Conservation (phyloP, 2,329 filamentous ascomycete species). For the Bimuria novae-zelandiae region DNA sequence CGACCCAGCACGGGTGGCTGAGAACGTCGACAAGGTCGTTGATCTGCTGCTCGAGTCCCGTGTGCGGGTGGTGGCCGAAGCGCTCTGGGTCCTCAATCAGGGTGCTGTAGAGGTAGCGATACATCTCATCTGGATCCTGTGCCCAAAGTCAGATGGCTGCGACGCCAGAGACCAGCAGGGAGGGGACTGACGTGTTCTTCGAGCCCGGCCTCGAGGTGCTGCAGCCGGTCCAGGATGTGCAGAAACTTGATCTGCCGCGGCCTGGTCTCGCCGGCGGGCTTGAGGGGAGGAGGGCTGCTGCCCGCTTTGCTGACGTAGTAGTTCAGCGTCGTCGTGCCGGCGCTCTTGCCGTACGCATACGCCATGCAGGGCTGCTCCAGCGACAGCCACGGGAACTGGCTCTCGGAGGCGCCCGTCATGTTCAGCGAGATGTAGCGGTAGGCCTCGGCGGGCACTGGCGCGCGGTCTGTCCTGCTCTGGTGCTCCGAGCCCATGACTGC, state of each 20-base stretch:
- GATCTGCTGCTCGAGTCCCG: constrained; percentile 71
- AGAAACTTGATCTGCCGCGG: constrained; percentile 65
- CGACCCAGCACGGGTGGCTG: constrained; percentile 72
- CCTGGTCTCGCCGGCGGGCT: constrained; percentile 62
- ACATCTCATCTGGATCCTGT: constrained; percentile 47
- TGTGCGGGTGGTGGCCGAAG: constrained; percentile 60
- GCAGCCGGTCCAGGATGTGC: constrained; percentile 51
- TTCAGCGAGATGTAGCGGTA: constrained; percentile 47
- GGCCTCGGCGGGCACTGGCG: constrained; percentile 39
- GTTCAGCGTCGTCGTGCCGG: constrained; percentile 74
- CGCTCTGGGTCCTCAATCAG: constrained; percentile 72
- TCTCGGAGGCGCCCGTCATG: constrained; percentile 40
- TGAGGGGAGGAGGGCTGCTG: constrained; percentile 59
- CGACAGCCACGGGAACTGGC: constrained; percentile 66
- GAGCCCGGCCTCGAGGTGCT: constrained; percentile 48
- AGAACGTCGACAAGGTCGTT: constrained; percentile 72
- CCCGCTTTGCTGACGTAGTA: constrained; percentile 68
- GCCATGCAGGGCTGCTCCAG: constrained; percentile 75
- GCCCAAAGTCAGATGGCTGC: constrained; percentile 40
- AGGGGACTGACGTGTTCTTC: constrained; percentile 48
- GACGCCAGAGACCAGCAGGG: too few relatives aligned
- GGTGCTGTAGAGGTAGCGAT: constrained; percentile 67
- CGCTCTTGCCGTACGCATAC: constrained; percentile 67
- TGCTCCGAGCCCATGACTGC: constrained; percentile 48
- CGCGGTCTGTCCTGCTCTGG: constrained; percentile 45